These are phyloP conservation scores for Sphenostylis stenocarpa DNA, from an alignment of 306 rosid species.

Conservation along the genomic window DNA sequence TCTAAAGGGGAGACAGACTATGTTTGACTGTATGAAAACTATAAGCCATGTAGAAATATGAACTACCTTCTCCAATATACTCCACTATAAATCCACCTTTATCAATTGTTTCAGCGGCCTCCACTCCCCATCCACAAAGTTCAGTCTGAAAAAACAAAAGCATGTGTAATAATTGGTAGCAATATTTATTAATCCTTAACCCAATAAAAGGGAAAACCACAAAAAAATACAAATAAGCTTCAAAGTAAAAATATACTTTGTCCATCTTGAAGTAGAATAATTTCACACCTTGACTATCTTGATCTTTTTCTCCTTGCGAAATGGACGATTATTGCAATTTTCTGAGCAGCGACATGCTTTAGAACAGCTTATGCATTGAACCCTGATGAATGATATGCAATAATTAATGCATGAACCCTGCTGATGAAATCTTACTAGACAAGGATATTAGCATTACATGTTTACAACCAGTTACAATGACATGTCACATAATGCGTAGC, in stretches of 20 bases:
- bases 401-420: not conserved
- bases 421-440: constrained; percentile 15
- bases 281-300: constrained; percentile 71
- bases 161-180: constrained; percentile 2
- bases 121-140: constrained; percentile 98
- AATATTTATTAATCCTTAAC: not conserved
- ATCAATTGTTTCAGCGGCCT: constrained; percentile 66
- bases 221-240: not conserved
- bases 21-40: not conserved
- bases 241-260: not conserved
- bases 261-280: not conserved
- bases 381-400: constrained; percentile 47
- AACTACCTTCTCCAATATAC: constrained; percentile 92
- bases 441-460: not conserved
- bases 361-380: constrained; percentile 97
- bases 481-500: constrained; percentile 2
- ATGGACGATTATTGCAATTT: constrained; percentile 82
- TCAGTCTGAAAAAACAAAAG: constrained; percentile 57
- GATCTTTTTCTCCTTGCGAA: constrained; percentile 87
- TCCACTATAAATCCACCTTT: constrained; percentile 80
- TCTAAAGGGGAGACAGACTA: not conserved
- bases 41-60: constrained; percentile 2
- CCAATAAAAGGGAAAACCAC: not conserved
- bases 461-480: not conserved
- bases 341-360: constrained; percentile 83